Percentiles rank a stretch among this genome's conserved stretches.
Evolutionary conservation across 2,329 filamentous ascomycete genomes (phyloP).

Genomic region (Arthroderma sp.): DNA sequence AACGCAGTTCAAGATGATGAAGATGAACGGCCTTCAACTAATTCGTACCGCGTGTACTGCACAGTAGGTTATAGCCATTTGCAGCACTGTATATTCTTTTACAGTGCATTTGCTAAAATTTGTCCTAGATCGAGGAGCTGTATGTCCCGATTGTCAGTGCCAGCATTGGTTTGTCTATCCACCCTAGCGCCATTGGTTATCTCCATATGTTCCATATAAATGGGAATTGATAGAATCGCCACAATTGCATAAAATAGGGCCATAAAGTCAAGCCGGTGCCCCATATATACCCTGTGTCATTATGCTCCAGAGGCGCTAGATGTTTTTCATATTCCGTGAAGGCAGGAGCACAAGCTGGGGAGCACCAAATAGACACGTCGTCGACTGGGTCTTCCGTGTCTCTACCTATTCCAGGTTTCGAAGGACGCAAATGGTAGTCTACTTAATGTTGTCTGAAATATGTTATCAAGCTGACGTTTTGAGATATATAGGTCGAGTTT

Average conservation of each 20-base stretch:
- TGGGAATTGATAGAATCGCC: not conserved
- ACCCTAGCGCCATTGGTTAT: not conserved
- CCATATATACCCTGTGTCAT: not conserved
- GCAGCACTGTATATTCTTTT: not conserved
- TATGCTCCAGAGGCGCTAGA: not conserved
- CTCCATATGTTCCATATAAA: not conserved
- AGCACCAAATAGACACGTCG: not conserved
- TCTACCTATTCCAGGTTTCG: not conserved
- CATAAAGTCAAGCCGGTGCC: not conserved
- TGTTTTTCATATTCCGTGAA: not conserved
- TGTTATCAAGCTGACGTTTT: not conserved
- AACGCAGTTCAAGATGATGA: not conserved
- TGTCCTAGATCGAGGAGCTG: not conserved
- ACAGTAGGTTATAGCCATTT: not conserved
- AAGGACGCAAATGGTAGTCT: not conserved
- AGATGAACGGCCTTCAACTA: not conserved
- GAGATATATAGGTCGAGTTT: constrained; percentile 9
- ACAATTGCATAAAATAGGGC: not conserved
- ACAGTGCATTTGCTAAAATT: not conserved
- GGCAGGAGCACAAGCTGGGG: not conserved
- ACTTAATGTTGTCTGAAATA: no score
- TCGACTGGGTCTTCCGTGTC: not conserved
- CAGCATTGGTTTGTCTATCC: not conserved
- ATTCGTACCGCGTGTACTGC: not conserved
- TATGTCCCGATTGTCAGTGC: not conserved